Conservation (phyloP, 129 eudicot species). For the Lonicera japonica region DNA sequence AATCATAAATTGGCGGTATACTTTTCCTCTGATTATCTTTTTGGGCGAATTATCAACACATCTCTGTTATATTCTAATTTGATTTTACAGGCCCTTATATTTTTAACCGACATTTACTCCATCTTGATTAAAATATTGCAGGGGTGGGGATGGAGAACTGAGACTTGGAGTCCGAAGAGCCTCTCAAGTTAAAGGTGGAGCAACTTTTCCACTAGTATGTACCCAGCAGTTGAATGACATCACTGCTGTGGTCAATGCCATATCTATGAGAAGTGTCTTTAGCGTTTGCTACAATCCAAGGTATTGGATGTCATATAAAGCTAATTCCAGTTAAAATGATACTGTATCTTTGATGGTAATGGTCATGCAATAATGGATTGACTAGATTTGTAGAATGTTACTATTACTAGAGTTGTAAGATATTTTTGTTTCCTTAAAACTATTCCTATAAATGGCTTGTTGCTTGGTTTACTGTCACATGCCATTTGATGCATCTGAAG, state of each 20-base stretch:
- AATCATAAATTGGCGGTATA: too few relatives aligned
- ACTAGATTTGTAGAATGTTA: neutral
- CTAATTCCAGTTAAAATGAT: neutral
- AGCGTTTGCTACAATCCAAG: conserved; percentile 78
- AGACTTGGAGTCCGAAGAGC: conserved; percentile 94
- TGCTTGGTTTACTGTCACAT: neutral
- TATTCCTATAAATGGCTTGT: neutral
- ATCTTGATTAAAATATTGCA: conserved; percentile 7
- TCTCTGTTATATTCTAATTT: too few relatives aligned
- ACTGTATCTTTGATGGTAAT: neutral
- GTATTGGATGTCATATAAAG: conserved; percentile 15
- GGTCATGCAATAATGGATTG: neutral
- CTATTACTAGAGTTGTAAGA: neutral
- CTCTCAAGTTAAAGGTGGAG: conserved; percentile 34
- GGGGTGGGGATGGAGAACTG: conserved; percentile 90
- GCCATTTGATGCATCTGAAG: neutral
- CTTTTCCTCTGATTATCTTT: neutral
- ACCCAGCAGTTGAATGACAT: conserved; percentile 39
- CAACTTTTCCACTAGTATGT: conserved; percentile 27
- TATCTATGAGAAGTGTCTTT: conserved; percentile 45
- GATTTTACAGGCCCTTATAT: too few relatives aligned
- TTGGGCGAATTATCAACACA: neutral
- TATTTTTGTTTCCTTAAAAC: neutral
- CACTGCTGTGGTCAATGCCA: conserved; percentile 42
- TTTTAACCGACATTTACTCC: too few relatives aligned